Evolutionary conservation across 208 protist species (phyloP).

Genomic region (Trypanosoma vivax): DNA sequence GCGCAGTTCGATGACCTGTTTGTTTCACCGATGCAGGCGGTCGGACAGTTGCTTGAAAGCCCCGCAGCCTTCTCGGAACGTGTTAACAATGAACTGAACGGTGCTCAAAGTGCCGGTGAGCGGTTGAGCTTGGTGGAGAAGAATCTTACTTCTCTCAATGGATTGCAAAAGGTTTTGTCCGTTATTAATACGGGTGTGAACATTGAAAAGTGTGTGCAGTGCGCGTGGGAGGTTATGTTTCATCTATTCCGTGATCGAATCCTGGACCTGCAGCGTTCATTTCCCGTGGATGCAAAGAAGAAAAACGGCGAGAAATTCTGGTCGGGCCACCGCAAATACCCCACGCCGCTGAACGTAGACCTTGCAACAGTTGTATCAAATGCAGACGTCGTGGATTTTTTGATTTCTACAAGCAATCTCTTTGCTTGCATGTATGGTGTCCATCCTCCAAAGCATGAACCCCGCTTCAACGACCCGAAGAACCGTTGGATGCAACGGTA

Average conservation of each 20-base stretch:
- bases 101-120: constrained; percentile 59
- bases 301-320: constrained; percentile 91
- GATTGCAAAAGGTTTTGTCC: constrained; percentile 41
- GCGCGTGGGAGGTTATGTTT: constrained; percentile 94
- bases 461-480: constrained; percentile 75
- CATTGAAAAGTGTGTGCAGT: constrained; percentile 92
- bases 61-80: constrained; percentile 53
- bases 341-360: constrained; percentile 48
- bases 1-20: constrained; percentile 91
- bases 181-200: constrained; percentile 45
- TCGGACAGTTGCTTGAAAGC: constrained; percentile 77
- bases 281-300: constrained; percentile 94
- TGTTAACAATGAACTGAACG: constrained; percentile 55
- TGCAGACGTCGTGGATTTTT: constrained; percentile 53
- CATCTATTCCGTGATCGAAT: constrained; percentile 95
- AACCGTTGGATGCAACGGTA: constrained; percentile 83
- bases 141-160: constrained; percentile 49
- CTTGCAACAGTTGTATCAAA: constrained; percentile 16
- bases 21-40: constrained; percentile 75
- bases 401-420: constrained; percentile 68
- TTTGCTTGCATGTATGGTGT: constrained; percentile 85
- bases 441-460: constrained; percentile 73
- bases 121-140: constrained; percentile 74
- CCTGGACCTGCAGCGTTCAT: constrained; percentile 95
- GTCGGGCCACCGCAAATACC: constrained; percentile 86